Evolutionary conservation across 2,329 filamentous ascomycete species (phyloP).

Genomic region (Calcarisporium arbuscula): DNA sequence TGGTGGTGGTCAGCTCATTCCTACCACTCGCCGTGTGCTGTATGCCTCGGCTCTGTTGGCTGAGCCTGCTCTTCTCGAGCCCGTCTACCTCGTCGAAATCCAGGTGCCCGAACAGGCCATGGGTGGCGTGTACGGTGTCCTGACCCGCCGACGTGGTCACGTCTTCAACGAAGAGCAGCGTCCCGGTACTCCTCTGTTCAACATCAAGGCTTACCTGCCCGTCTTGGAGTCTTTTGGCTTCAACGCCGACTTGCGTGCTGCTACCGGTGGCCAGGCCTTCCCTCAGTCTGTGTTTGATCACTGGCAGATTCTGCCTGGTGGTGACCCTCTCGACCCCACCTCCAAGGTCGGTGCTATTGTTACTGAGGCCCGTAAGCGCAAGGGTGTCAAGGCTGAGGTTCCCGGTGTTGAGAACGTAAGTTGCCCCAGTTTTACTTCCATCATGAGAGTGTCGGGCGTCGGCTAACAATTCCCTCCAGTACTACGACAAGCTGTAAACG

Average conservation of each 20-base stretch:
- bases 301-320: slow-evolving; percentile 94
- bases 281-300: slow-evolving; percentile 98
- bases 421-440: slow-evolving; percentile 21
- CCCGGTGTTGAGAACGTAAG: slow-evolving; percentile 93
- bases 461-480: slow-evolving; percentile 45
- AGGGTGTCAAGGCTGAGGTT: slow-evolving; percentile 97
- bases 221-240: slow-evolving; percentile 99
- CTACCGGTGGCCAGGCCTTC: slow-evolving; percentile 97
- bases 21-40: slow-evolving; percentile 93
- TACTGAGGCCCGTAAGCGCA: slow-evolving; percentile 90
- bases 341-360: slow-evolving; percentile 81
- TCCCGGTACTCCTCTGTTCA: slow-evolving; percentile 97
- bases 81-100: slow-evolving; percentile 98
- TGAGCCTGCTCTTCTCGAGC: slow-evolving; percentile 87
- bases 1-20: slow-evolving; percentile 98
- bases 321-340: slow-evolving; percentile 77
- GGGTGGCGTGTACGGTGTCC: slow-evolving; percentile 99
- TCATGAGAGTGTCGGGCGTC: background rate
- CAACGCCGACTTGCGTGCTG: slow-evolving; percentile 91
- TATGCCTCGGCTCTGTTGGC: slow-evolving; percentile 90
- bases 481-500: slow-evolving; percentile 97
- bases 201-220: slow-evolving; percentile 94
- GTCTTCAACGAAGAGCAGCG: slow-evolving; percentile 98
- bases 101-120: slow-evolving; percentile 97
- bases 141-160: slow-evolving; percentile 96